Percentiles rank a stretch among this genome's conserved stretches.
Evolutionary conservation across 1,139 yeast genomes (phyloP).

Genomic region (Chernovozyma aurita): DNA sequence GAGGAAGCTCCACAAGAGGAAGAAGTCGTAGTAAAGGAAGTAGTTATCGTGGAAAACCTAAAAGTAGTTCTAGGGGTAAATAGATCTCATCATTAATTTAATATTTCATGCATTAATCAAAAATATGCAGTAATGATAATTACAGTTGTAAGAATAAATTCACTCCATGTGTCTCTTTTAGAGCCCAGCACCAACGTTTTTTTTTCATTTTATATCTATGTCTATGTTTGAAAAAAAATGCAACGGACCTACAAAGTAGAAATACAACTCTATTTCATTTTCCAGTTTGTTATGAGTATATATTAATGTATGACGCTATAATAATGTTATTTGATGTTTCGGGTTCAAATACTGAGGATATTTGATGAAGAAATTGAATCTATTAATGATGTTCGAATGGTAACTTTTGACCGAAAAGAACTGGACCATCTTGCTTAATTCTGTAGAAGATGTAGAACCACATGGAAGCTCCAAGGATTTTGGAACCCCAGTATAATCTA

Average conservation of each 20-base stretch:
- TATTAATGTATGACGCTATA: background rate
- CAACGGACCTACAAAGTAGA: too few species aligned
- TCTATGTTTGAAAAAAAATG: too few species aligned
- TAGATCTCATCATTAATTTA: too few species aligned
- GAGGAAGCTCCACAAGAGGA: slow-evolving; percentile 13
- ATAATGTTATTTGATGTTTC: background rate
- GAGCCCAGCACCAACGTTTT: too few species aligned
- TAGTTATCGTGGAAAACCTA: slow-evolving; percentile 1
- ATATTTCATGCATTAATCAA: too few species aligned
- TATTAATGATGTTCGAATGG: slow-evolving; percentile 37
- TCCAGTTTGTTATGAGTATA: too few species aligned
- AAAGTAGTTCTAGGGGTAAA: slow-evolving; percentile 1
- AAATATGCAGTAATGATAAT: too few species aligned
- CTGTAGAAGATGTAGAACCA: slow-evolving; percentile 85
- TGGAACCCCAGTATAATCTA: slow-evolving; percentile 54
- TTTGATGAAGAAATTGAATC: background rate
- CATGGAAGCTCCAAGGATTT: slow-evolving; percentile 74
- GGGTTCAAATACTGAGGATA: too few species aligned
- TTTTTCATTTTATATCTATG: too few species aligned
- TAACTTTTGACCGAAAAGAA: slow-evolving; percentile 47
- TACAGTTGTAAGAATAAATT: too few species aligned
- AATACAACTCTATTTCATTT: too few species aligned
- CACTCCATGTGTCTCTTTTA: too few species aligned
- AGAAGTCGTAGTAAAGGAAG: slow-evolving; percentile 6
- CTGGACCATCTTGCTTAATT: slow-evolving; percentile 66